Base-by-base conservation (phyloP, 208 protist genomes). In the Crithidia mellificae region DNA sequence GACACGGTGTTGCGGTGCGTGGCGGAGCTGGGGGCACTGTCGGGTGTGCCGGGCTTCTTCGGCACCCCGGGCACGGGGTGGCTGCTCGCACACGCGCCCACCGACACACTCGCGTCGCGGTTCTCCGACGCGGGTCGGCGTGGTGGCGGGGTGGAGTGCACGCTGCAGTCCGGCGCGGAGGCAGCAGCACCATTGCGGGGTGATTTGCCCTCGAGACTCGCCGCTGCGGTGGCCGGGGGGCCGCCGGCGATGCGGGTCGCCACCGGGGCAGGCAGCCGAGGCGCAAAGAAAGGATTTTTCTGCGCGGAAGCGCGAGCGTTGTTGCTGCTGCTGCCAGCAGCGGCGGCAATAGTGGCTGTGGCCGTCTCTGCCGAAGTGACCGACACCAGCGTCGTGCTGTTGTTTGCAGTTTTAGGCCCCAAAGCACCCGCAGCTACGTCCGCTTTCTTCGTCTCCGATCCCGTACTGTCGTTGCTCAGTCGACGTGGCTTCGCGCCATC, bases 91-190 rank as follows among this genome's bases (percentile, higher is more conserved):
- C 44, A 27, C 9, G 1, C 58, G 4, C 20, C 14, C 2, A 20
- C 25, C 11, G 44, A 41, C 2, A 29, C 15, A 44, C 11, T 41
- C 15, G 30, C 58, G 20, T 39, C 30, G 58, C 20, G 27, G n/a
- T 25, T 64, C 9, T 53, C 44, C 12, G 30, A 47, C 0, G 58
- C 30, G 1, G 58, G 54, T 20, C 22, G 15, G 1, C 22, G 1
- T 8, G 32, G 56, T 19, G 9, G 56, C 5, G 56, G 58, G 2
- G 58, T 53, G 1, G 58, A 53, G 44, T 43, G 58, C n/a, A 41
- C 17, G 58, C n/a, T 53, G 3, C n/a, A 24, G 2, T 53, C 30
- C 17, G 38, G 24, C 9, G 30, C 3, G 2, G 24, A 2, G 7
- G 29, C 19, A 17, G 8, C 36, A 6, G 36, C n/a, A n/a, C n/a